These are phyloP conservation scores for Daedalea quercina DNA, from an alignment of 768 basidiomycete species.

Conservation along the genomic window DNA sequence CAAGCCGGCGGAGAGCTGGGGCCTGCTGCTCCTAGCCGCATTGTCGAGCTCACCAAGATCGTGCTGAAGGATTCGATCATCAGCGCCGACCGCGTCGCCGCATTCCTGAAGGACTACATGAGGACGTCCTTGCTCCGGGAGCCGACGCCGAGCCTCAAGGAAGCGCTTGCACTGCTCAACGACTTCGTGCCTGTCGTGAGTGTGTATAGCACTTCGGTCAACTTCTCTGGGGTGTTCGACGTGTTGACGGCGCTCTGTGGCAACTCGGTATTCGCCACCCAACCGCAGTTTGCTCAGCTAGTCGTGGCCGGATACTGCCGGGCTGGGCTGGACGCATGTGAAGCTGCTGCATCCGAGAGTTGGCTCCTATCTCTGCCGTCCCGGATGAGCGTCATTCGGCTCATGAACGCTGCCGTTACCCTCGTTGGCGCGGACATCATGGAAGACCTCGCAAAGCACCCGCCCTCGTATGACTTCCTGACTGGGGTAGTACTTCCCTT, in stretches of 20 bases:
- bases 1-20: constrained; percentile 42
- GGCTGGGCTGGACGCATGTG: constrained; percentile 30
- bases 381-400: constrained; percentile 23
- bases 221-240: constrained; percentile 55
- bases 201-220: constrained; percentile 38
- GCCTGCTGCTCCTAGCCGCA: constrained; percentile 32
- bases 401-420: constrained; percentile 32
- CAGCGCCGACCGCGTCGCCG: constrained; percentile 34
- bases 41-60: constrained; percentile 48
- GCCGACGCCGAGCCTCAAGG: constrained; percentile 36
- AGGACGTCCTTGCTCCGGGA: constrained; percentile 43
- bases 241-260: constrained; percentile 38
- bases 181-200: constrained; percentile 52
- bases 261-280: constrained; percentile 43
- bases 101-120: constrained; percentile 49
- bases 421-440: constrained; percentile 48
- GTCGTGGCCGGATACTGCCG: constrained; percentile 28
- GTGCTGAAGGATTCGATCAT: constrained; percentile 48
- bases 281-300: constrained; percentile 40
- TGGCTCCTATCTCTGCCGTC: constrained; percentile 23
- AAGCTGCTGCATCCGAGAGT: constrained; percentile 26
- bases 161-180: constrained; percentile 43
- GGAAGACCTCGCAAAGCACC: constrained; percentile 46
- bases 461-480: constrained; percentile 55
- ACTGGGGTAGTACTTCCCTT: constrained; percentile 60